Percentiles rank a stretch among this genome's conserved stretches.
Conservation (phyloP, 768 basidiomycete species). For the Lyophyllum semitale region DNA sequence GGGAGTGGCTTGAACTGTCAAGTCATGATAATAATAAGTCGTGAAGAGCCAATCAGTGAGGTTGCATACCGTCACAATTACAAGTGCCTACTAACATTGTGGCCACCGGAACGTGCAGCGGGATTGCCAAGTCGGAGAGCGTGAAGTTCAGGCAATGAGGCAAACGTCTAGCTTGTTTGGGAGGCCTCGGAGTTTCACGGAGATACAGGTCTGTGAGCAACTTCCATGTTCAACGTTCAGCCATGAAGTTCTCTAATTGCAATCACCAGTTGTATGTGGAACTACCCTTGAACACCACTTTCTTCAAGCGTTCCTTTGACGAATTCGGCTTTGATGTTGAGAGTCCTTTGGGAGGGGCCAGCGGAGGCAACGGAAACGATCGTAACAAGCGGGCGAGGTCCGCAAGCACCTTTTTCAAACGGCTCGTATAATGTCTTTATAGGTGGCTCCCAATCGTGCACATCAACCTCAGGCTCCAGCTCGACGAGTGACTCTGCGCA, state of each 20-base stretch:
- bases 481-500: slow-evolving; percentile 9
- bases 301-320: slow-evolving; percentile 63
- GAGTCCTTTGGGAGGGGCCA: slow-evolving; percentile 36
- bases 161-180: no score
- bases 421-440: slow-evolving; percentile 34
- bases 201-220: slow-evolving; percentile 15
- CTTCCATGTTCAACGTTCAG: no score
- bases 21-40: no score
- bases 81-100: no score
- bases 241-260: slow-evolving; percentile 41
- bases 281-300: slow-evolving; percentile 49
- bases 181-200: no score
- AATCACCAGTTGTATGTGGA: slow-evolving; percentile 56
- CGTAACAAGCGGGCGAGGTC: slow-evolving; percentile 63
- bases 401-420: slow-evolving; percentile 46
- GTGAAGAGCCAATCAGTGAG: no score
- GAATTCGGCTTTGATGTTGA: slow-evolving; percentile 60
- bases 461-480: slow-evolving; percentile 29
- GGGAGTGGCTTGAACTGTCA: no score
- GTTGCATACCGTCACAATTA: no score
- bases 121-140: no score
- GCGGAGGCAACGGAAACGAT: slow-evolving; percentile 41
- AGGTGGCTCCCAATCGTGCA: slow-evolving; percentile 37
- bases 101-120: no score
- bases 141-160: no score